A percentile compares a stretch with the other conserved stretches of the same genome.
phyloP scores from a whole-genome alignment of 257 asterid species.

The Anisodus tanguticus region DNA sequence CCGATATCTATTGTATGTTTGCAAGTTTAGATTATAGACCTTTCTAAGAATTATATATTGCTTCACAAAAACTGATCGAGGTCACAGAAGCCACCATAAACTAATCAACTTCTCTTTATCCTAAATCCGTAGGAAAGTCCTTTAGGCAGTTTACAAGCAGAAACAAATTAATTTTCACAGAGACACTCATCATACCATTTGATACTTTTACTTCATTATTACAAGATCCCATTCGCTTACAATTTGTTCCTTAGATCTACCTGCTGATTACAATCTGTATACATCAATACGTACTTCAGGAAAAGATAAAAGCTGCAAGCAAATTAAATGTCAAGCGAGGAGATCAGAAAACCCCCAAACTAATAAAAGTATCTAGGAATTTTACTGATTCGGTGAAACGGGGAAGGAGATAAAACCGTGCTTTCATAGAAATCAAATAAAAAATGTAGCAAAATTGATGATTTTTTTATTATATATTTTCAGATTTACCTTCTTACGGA shows the following conservation, averaged over 20 bases:
- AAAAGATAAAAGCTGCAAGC: background rate
- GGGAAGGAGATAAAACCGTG: background rate
- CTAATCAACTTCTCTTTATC: too few relatives aligned
- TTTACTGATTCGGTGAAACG: too few relatives aligned
- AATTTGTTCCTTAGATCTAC: background rate
- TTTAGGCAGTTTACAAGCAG: background rate
- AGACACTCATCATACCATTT: background rate
- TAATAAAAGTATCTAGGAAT: too few relatives aligned
- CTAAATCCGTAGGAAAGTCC: too few relatives aligned
- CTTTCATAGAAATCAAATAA: background rate
- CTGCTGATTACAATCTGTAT: background rate
- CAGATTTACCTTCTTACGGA: slow-evolving; percentile 57
- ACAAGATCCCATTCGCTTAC: background rate
- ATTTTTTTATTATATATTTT: background rate
- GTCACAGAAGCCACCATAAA: too few relatives aligned
- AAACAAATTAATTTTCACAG: too few relatives aligned
- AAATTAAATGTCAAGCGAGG: background rate
- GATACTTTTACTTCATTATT: background rate
- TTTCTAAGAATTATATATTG: too few relatives aligned
- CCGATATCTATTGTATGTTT: too few relatives aligned
- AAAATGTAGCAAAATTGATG: background rate
- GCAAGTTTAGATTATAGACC: too few relatives aligned
- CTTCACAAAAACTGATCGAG: too few relatives aligned
- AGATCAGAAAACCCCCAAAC: background rate
- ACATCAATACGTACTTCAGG: background rate